Conservation (phyloP, 208 protist species). For the Blastocrithidia nonstop region DNA sequence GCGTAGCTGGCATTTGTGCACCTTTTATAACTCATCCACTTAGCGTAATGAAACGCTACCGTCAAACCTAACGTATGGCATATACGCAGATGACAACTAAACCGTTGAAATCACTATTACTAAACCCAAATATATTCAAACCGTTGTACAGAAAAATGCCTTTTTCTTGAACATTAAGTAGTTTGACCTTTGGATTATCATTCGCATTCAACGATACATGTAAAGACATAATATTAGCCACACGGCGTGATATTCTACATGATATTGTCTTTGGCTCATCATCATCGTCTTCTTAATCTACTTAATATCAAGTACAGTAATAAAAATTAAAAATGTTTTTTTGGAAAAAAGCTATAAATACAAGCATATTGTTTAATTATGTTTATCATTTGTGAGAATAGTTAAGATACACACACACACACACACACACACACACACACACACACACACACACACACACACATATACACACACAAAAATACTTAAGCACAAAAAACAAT, state of each 20-base stretch:
- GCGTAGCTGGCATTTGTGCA: slow-evolving; percentile 41
- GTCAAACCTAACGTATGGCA: slow-evolving; percentile 50
- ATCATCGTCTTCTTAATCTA: no score
- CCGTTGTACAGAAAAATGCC: slow-evolving; percentile 64
- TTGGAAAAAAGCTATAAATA: no score
- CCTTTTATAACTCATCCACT: slow-evolving; percentile 81
- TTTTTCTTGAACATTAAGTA: slow-evolving; percentile 42
- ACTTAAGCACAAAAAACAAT: no score
- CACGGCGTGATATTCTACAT: slow-evolving; percentile 46
- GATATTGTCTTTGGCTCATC: slow-evolving; percentile 25
- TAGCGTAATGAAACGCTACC: slow-evolving; percentile 65
- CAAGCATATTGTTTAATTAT: no score
- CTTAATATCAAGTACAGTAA: no score
- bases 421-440: no score
- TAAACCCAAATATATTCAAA: slow-evolving; percentile 20
- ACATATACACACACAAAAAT: no score
- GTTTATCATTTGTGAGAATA: no score
- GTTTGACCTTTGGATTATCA: slow-evolving; percentile 63
- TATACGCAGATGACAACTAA: slow-evolving; percentile 16
- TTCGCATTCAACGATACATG: slow-evolving; percentile 70
- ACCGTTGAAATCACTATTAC: slow-evolving; percentile 25
- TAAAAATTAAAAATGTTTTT: no score
- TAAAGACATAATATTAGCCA: slow-evolving; percentile 30
- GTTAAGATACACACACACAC: no score
- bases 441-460: background rate